phyloP scores from a whole-genome alignment of 495 filamentous ascomycete species.

The Penicillium steckii region DNA sequence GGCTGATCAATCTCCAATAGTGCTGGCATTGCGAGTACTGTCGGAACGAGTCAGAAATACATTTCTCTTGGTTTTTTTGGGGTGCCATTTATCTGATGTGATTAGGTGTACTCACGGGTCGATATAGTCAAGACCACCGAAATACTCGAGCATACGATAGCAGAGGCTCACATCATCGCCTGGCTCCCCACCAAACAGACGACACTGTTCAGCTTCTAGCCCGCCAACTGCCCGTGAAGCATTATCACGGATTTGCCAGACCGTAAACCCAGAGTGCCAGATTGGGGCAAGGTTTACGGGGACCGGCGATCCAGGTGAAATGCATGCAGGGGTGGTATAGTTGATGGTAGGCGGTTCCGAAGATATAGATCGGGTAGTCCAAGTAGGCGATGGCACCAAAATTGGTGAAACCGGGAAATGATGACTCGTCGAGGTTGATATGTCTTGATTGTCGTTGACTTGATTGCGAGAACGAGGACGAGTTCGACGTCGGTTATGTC shows the following conservation, averaged over 20 bases:
- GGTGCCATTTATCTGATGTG: too few relatives aligned
- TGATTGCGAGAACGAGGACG: slow-evolving; percentile 41
- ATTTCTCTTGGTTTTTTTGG: too few relatives aligned
- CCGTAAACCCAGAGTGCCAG: slow-evolving; percentile 43
- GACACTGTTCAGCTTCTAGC: slow-evolving; percentile 39
- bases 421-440: neutral
- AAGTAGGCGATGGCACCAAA: slow-evolving; percentile 12
- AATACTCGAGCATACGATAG: slow-evolving; percentile 50
- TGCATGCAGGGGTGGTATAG: slow-evolving; percentile 16
- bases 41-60: slow-evolving; percentile 12
- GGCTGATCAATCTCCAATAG: slow-evolving; percentile 26
- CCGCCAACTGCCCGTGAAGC: slow-evolving; percentile 22
- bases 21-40: slow-evolving; percentile 18
- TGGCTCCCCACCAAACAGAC: slow-evolving; percentile 47
- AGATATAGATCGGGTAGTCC: slow-evolving; percentile 10
- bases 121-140: slow-evolving; percentile 50
- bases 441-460: slow-evolving; percentile 13
- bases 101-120: slow-evolving; percentile 40
- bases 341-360: slow-evolving; percentile 3
- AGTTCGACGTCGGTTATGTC: slow-evolving; percentile 49
- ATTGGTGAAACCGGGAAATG: slow-evolving; percentile 4
- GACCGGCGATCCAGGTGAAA: slow-evolving; percentile 18
- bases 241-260: slow-evolving; percentile 37
- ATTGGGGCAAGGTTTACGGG: slow-evolving; percentile 33
- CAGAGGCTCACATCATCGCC: slow-evolving; percentile 46